Conservation (phyloP, 306 rosid species). For the Vigna trinervia region DNA sequence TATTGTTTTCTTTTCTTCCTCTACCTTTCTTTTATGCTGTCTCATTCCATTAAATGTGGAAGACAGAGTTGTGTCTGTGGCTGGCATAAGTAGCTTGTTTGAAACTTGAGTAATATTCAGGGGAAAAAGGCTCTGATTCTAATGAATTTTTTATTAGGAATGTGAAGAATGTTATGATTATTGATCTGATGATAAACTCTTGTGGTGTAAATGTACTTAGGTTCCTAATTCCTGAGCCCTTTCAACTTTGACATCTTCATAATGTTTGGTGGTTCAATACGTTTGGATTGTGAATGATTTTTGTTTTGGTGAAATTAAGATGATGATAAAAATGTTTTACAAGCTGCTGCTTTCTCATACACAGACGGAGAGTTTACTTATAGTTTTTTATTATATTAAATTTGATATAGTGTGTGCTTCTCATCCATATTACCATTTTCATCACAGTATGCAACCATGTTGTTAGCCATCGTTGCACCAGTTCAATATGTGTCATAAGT, state of each 20-base stretch:
- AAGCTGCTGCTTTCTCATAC: neutral
- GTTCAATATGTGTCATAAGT: neutral
- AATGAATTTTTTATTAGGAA: neutral
- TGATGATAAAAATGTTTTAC: neutral
- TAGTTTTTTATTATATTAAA: neutral
- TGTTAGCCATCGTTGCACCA: constrained; percentile 6
- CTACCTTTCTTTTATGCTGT: too few species aligned
- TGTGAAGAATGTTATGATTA: neutral
- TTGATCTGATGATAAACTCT: neutral
- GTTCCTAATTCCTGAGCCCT: neutral
- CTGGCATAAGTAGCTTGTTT: too few species aligned
- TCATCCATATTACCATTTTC: neutral
- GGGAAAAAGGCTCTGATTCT: neutral
- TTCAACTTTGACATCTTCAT: constrained; percentile 1
- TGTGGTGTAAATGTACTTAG: neutral
- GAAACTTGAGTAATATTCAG: neutral
- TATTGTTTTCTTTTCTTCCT: too few species aligned
- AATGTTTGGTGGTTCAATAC: neutral
- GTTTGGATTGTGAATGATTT: neutral
- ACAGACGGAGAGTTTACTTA: too few species aligned
- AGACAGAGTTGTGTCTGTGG: too few species aligned
- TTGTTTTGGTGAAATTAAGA: neutral
- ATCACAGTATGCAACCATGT: neutral
- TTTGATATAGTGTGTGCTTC: neutral
- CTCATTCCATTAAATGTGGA: too few species aligned